Evolutionary conservation across 768 basidiomycete genomes (phyloP), one percentile per base, ranked within the genome.

Genomic region (Suillus lakei): DNA sequence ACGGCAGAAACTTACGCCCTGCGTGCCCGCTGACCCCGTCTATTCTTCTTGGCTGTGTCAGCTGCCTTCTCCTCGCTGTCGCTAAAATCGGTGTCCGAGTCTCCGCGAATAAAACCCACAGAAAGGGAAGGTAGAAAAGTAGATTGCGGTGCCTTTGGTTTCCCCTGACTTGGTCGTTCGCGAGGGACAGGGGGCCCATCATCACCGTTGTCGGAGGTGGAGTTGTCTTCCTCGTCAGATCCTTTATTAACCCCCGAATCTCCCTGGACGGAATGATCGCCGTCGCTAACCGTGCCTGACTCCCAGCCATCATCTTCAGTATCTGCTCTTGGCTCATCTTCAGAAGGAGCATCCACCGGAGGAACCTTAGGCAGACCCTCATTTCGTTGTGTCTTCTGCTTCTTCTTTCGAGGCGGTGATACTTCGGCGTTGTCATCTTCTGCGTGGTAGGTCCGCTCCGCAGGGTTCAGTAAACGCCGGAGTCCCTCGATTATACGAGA

Each of bases 1-100:
- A 4, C 53, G 23, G 10, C 43, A 4, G 65, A 6, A 16, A 90
- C 96, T 85, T 76, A 98, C 98, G 92, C 93, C 80, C 91, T 84
- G 66, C 98, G 83, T n/a, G 97, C 97, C 58, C 96, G 80, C 76
- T 99, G 98, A 36, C 97, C 98, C 44, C 96, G 84, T 62, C 97
- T 80, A 71, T 99, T 96, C 81, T 92, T 98, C 81, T 89, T 90
- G 1, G 73, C 76, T 30, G 81, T 79, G 44, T 88, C 88, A 18
- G 80, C 85, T 36, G 81, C 80, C 28, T 80, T 83, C 41, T 78
- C 81, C 68, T 91, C 92, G 26, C 78, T 82, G 66, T 91, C 91
- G 72, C 90, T 88, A 66, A 87, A 82, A 70, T 97, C 95, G 30
- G 90, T 91, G 62, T 87, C 88, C 23, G 91, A 92, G 58, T 89